Evolutionary conservation across 2,329 filamentous ascomycete species (phyloP).

Genomic region (Colletotrichum truncatum): DNA sequence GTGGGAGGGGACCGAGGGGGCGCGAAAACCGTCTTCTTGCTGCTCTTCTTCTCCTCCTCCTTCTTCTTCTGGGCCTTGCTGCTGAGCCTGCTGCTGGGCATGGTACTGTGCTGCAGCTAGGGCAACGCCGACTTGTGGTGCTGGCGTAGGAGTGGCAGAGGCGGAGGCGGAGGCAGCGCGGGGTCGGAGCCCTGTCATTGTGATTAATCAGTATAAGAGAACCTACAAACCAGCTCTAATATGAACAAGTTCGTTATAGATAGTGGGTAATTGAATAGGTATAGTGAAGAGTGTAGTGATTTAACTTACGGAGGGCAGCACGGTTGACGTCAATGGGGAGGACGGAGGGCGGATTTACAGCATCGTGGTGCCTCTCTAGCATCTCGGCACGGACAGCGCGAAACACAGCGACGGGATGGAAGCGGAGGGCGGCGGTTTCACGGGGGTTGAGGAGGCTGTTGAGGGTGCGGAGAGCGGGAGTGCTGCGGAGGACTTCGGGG

Average conservation of each 20-base stretch:
- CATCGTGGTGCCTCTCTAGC: not conserved
- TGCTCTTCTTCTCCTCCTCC: not conserved
- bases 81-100: not conserved
- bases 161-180: not conserved
- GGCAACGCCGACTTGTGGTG: not conserved
- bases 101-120: not conserved
- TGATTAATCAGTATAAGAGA: not conserved
- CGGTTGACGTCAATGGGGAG: not conserved
- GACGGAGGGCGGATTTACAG: not conserved
- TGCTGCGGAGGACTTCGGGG: not conserved
- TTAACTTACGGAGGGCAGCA: not conserved
- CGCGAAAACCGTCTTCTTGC: too few species aligned
- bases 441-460: conserved; percentile 1
- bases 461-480: not conserved
- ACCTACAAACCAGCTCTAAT: not conserved
- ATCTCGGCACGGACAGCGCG: not conserved
- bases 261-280: not conserved
- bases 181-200: not conserved
- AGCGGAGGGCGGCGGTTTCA: not conserved
- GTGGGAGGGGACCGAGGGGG: not conserved
- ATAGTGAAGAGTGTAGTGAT: not conserved
- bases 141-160: not conserved
- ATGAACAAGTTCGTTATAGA: not conserved
- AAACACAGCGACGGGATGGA: not conserved
- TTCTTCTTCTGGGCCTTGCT: not conserved